phyloP scores from a whole-genome alignment of 768 basidiomycete genomes.

The Candolleomyces efflorescens region DNA sequence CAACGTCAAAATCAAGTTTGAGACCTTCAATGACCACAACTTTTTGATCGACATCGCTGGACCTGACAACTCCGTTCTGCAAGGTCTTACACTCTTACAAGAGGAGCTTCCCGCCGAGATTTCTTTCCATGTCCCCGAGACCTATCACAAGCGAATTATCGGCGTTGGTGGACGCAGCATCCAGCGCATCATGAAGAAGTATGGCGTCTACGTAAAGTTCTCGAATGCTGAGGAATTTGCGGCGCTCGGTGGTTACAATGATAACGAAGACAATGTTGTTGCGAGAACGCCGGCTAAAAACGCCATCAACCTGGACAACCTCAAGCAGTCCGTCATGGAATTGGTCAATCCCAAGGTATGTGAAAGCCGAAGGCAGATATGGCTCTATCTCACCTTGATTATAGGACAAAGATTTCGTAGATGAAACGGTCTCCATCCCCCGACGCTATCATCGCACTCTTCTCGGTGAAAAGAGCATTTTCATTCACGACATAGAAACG shows the following conservation, averaged over 20 bases:
- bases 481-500: slow-evolving; percentile 93
- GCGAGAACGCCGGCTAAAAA: slow-evolving; percentile 99
- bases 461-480: slow-evolving; percentile 93
- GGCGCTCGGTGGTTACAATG: slow-evolving; percentile 88
- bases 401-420: slow-evolving; percentile 95
- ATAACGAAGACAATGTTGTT: slow-evolving; percentile 98
- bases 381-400: slow-evolving; percentile 5
- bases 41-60: slow-evolving; percentile 92
- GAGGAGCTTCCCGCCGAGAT: slow-evolving; percentile 99
- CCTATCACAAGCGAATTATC: slow-evolving; percentile 98
- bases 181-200: slow-evolving; percentile 99
- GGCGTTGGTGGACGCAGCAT: slow-evolving; percentile 98
- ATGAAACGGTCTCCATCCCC: slow-evolving; percentile 91
- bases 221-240: slow-evolving; percentile 98
- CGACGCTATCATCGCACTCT: slow-evolving; percentile 93
- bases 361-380: neutral
- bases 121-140: slow-evolving; percentile 97
- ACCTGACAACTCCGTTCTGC: slow-evolving; percentile 77
- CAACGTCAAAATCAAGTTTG: slow-evolving; percentile 97
- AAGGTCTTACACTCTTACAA: slow-evolving; percentile 85
- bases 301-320: slow-evolving; percentile 87
- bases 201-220: slow-evolving; percentile 99
- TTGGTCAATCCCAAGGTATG: slow-evolving; percentile 91
- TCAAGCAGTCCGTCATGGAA: slow-evolving; percentile 97
- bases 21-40: slow-evolving; percentile 95